Evolutionary conservation across 2,329 filamentous ascomycete species (phyloP), one percentile per base, ranked within the genome.

Genomic region (Calcarisporium arbuscula): DNA sequence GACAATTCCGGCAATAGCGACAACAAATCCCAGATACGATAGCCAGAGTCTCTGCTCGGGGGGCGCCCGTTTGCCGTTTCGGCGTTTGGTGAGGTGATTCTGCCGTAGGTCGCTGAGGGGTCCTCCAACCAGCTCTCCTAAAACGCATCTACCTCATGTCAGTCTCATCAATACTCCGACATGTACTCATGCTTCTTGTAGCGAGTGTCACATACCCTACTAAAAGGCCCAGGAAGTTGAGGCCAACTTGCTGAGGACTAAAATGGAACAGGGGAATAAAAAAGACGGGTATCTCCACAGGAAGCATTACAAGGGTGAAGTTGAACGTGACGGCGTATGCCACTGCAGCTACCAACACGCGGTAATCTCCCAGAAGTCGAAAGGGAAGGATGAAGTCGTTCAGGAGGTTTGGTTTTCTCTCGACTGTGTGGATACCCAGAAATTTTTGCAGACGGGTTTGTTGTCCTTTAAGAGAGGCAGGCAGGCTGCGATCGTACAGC

Each of bases 271-370:
- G 70, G 21, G 62, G 53, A 6, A 65, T 61, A 41, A 77, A 73
- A 2, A 80, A 60, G 38, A 77, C 72, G 1, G 75, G 75, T 5
- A 80, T 70, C 44, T 79, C 74, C 18, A 80, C 67, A 0, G 72
- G 72, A 35, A 68, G 40, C 36, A 46, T 44, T 10, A 50, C 39
- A 31, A 38, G 40, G 5, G 39, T 43, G 45, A 44, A 78, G 5
- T 70, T 56, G 50, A 80, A 80, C 8, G 74, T 57, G 62, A 80
- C 73, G 4, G 70, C 53, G 47, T 80, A 77, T 4, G 69, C 63
- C 11, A 61, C 49, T 0, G 73, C 59, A 0, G 74, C 70, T 7
- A 47, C 30, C 4, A 39, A 29, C 4, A 45, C 42, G 14, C 35
- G 36, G n/a, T 25, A 30, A 7, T 31, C 28, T 0, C 11, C 23